Percentiles rank a stretch among this genome's conserved stretches.
These are phyloP conservation scores for Aquanectria penicillioides DNA, from an alignment of 2,329 filamentous ascomycete species.

Conservation along the genomic window DNA sequence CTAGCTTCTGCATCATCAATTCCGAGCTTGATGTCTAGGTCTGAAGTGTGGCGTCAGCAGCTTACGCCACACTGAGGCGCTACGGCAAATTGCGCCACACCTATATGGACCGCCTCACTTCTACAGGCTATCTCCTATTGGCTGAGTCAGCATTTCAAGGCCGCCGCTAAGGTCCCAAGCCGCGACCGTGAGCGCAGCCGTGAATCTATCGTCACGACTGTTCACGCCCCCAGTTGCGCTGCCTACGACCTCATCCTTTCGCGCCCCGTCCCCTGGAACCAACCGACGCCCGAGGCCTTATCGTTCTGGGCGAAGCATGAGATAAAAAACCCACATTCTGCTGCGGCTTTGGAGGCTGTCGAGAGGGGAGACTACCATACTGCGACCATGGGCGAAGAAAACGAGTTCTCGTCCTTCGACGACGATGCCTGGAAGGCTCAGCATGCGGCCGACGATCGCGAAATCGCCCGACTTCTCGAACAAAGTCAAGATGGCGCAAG, in stretches of 20 bases:
- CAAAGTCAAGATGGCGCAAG: constrained; percentile 52
- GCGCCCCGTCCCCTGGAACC: constrained; percentile 9
- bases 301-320: constrained; percentile 38
- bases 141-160: constrained; percentile 26
- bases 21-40: no score
- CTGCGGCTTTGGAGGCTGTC: constrained; percentile 37
- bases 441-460: constrained; percentile 59
- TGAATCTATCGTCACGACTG: constrained; percentile 10
- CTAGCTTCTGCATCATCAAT: no score
- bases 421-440: constrained; percentile 53
- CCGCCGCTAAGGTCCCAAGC: constrained; percentile 3
- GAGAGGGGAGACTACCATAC: constrained; percentile 35
- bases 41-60: no score
- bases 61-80: not conserved
- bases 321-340: constrained; percentile 35
- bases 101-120: not conserved
- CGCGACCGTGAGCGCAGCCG: constrained; percentile 22
- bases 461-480: constrained; percentile 57
- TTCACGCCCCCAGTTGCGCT: constrained; percentile 17
- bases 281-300: constrained; percentile 13
- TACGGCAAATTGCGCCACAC: not conserved
- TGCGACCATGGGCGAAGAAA: constrained; percentile 47
- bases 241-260: constrained; percentile 1
- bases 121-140: not conserved
- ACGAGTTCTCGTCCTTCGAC: constrained; percentile 48